These are phyloP conservation scores for Akanthomyces lecanii DNA, from an alignment of 2,329 filamentous ascomycete species.

Conservation along the genomic window DNA sequence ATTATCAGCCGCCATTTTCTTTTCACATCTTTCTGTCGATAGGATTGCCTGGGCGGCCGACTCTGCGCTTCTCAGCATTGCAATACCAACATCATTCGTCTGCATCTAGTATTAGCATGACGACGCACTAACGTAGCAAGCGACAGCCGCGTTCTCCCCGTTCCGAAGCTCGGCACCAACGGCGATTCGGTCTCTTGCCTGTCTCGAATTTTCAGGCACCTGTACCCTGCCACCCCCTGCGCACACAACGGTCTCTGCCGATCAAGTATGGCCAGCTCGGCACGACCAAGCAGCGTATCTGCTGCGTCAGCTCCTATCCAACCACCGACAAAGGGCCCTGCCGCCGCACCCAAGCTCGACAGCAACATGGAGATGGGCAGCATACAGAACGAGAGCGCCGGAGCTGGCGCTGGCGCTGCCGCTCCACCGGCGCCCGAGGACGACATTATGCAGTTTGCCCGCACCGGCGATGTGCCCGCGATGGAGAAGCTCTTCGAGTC, in stretches of 20 bases:
- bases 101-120: slow-evolving; percentile 6
- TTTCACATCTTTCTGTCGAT: not conserved
- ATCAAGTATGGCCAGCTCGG: slow-evolving; percentile 39
- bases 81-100: not conserved
- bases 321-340: slow-evolving; percentile 50
- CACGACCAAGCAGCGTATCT: slow-evolving; percentile 30
- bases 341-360: slow-evolving; percentile 53
- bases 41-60: no score
- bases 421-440: slow-evolving; percentile 44
- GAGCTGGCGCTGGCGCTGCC: slow-evolving; percentile 24
- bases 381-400: slow-evolving; percentile 38
- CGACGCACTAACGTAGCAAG: not conserved
- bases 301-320: slow-evolving; percentile 41
- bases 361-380: slow-evolving; percentile 53
- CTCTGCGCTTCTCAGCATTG: not conserved
- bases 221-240: not conserved
- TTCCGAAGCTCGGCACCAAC: not conserved
- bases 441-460: slow-evolving; percentile 93
- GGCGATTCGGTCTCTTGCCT: not conserved
- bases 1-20: not conserved
- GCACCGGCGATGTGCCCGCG: slow-evolving; percentile 76
- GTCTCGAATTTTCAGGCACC: not conserved
- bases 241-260: not conserved
- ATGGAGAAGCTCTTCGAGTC: slow-evolving; percentile 89
- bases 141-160: not conserved